phyloP scores from a whole-genome alignment of 768 basidiomycete genomes.

The Nidula microcarpa region DNA sequence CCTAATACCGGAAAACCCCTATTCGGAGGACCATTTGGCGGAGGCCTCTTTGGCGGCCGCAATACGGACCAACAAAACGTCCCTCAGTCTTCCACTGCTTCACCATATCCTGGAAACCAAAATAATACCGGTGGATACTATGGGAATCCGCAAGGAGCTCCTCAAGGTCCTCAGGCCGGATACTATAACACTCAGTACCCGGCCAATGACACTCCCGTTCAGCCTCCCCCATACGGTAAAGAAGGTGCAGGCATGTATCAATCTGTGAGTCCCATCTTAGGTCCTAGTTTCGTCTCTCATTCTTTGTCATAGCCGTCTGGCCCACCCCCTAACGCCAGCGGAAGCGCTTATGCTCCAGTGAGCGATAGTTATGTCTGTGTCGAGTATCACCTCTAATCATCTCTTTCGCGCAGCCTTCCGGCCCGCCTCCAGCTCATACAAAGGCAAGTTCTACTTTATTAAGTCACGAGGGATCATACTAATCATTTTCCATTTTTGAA shows the following conservation, averaged over 20 bases:
- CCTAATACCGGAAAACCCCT: constrained; percentile 1
- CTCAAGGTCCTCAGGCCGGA: neutral
- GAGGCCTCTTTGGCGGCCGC: neutral
- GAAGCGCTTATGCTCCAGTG: neutral
- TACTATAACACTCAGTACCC: constrained; percentile 1
- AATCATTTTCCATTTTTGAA: neutral
- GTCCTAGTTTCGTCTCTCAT: neutral
- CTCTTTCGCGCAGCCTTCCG: constrained; percentile 1
- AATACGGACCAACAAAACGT: neutral
- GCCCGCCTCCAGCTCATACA: constrained; percentile 7
- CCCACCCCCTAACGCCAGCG: neutral
- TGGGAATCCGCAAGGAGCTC: neutral
- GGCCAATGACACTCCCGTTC: neutral
- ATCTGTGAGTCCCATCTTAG: neutral
- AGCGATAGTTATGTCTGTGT: neutral
- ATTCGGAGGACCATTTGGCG: neutral
- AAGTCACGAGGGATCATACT: neutral
- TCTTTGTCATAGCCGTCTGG: neutral
- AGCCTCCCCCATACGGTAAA: constrained; percentile 9
- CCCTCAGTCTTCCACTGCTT: neutral
- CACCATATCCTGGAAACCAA: neutral
- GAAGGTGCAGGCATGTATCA: neutral
- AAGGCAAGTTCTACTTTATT: neutral
- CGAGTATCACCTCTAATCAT: neutral
- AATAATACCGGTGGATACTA: neutral